Conservation (phyloP, 768 basidiomycete genomes). For the Tulasnella sp. region DNA sequence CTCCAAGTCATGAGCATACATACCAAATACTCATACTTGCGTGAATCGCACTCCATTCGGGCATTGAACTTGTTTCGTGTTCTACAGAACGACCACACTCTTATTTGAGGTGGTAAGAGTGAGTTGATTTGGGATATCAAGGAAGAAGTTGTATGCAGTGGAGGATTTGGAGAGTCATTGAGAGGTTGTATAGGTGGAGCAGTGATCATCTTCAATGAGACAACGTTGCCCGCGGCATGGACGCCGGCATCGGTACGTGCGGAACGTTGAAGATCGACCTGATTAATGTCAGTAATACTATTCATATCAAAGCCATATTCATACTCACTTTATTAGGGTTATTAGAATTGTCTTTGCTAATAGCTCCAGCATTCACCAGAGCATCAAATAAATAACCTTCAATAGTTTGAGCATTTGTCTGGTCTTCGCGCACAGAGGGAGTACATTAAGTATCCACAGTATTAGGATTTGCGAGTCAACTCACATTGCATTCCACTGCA, state of each 20-base stretch:
- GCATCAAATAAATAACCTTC: conserved; percentile 84
- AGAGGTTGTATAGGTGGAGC: conserved; percentile 40
- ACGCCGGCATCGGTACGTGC: conserved; percentile 96
- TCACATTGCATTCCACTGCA: conserved; percentile 96
- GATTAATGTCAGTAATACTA: neutral
- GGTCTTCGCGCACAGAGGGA: too few relatives aligned
- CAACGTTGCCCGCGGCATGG: conserved; percentile 89
- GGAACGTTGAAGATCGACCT: conserved; percentile 77
- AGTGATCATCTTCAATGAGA: conserved; percentile 82
- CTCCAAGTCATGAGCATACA: neutral
- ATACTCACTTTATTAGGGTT: conserved; percentile 69
- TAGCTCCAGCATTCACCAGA: conserved; percentile 76
- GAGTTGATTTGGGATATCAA: conserved; percentile 57
- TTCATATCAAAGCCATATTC: neutral
- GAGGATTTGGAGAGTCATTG: neutral
- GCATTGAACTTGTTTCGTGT: conserved; percentile 31
- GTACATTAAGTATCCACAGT: conserved; percentile 2
- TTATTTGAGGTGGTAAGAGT: conserved; percentile 79
- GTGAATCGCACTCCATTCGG: conserved; percentile 22
- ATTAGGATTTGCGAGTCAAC: conserved; percentile 24
- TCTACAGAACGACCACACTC: conserved; percentile 81
- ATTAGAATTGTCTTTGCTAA: conserved; percentile 88
- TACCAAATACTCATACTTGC: conserved; percentile 17
- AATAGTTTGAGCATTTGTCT: conserved; percentile 65
- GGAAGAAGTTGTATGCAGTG: neutral